phyloP scores from a whole-genome alignment of 441 rosid species.

The Euphorbia corollata region DNA sequence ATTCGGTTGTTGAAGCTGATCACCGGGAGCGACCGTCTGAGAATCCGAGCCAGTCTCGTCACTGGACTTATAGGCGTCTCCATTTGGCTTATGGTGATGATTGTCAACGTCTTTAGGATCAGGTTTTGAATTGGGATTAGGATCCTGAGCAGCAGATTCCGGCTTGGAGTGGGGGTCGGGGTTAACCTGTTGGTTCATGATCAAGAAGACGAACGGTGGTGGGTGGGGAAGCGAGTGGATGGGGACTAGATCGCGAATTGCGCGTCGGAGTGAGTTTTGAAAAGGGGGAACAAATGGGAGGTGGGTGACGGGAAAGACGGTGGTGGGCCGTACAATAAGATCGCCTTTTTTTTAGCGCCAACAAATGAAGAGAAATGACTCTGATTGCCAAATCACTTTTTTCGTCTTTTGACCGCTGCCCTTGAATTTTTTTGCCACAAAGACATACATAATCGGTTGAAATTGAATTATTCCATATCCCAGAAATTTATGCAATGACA shows the following conservation, averaged over 20 bases:
- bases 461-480: too few relatives aligned
- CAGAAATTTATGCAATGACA: too few relatives aligned
- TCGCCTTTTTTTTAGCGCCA: slow-evolving; percentile 14
- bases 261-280: neutral
- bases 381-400: too few relatives aligned
- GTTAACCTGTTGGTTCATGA: slow-evolving; percentile 40
- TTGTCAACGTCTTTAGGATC: slow-evolving; percentile 16
- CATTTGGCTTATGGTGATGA: slow-evolving; percentile 19
- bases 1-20: slow-evolving; percentile 19
- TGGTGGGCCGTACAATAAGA: slow-evolving; percentile 12
- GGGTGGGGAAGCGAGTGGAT: neutral
- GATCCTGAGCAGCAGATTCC: slow-evolving; percentile 25
- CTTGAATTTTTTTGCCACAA: neutral
- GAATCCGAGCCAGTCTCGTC: slow-evolving; percentile 31
- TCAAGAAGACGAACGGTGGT: neutral
- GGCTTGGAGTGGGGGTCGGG: slow-evolving; percentile 26
- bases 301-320: slow-evolving; percentile 13
- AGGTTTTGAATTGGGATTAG: slow-evolving; percentile 11
- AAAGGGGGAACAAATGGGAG: neutral
- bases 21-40: slow-evolving; percentile 5
- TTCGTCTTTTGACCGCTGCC: neutral
- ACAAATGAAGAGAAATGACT: neutral
- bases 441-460: too few relatives aligned
- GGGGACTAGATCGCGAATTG: neutral
- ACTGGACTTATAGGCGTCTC: slow-evolving; percentile 16